phyloP scores from a whole-genome alignment of 331 rosid genomes.

The Rosa hybrid region DNA sequence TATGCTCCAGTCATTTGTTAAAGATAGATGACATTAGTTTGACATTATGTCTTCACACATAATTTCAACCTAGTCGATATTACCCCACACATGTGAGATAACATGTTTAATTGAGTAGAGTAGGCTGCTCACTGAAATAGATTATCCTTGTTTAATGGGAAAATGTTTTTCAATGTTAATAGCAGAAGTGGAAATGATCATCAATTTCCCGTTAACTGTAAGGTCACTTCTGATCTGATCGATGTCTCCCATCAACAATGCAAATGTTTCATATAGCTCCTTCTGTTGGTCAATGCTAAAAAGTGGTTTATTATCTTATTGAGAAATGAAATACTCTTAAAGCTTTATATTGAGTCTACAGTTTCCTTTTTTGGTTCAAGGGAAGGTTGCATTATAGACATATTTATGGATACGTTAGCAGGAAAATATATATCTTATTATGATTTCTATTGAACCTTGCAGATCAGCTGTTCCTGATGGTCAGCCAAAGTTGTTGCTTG shows the following conservation, averaged over 20 bases:
- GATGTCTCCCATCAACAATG: not conserved
- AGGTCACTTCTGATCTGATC: not conserved
- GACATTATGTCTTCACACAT: not conserved
- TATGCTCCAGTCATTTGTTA: not conserved
- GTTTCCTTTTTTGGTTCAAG: not conserved
- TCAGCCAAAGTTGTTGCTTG: constrained; percentile 89
- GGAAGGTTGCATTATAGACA: not conserved
- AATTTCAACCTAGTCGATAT: not conserved
- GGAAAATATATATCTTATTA: not conserved
- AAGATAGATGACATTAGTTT: not conserved
- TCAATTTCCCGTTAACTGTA: not conserved
- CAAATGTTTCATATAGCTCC: not conserved
- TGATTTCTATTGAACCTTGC: constrained; percentile 30
- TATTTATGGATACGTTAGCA: not conserved
- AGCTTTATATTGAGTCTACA: not conserved
- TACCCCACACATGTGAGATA: not conserved
- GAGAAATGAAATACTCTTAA: not conserved
- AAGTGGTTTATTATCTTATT: not conserved
- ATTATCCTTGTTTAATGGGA: not conserved
- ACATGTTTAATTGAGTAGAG: not conserved
- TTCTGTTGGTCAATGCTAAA: not conserved
- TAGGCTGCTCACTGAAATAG: not conserved
- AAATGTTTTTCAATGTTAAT: not conserved
- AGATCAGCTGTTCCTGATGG: constrained; percentile 89
- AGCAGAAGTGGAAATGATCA: not conserved